Conservation (phyloP, 257 asterid species). For the Cynanchum wilfordii region DNA sequence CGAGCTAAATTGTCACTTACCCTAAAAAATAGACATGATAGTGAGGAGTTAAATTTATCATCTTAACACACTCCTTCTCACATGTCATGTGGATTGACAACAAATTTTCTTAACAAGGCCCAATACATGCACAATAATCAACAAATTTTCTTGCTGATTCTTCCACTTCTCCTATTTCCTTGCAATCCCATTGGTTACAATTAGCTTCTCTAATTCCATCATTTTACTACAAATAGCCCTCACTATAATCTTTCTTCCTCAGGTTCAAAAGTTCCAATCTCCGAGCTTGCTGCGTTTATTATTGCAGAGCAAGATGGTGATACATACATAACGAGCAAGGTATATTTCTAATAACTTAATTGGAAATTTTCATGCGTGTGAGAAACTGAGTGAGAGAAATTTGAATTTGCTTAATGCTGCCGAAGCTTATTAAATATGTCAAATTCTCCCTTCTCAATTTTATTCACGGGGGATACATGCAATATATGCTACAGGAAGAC, state of each 20-base stretch:
- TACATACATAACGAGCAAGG: constrained; percentile 37
- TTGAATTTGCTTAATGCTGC: background rate
- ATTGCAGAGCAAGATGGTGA: constrained; percentile 35
- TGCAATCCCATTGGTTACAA: background rate
- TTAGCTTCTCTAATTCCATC: background rate
- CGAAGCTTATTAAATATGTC: background rate
- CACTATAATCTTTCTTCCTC: constrained; percentile 14
- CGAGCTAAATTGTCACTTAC: too few species aligned
- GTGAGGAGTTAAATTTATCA: too few species aligned
- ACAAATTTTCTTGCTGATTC: too few species aligned
- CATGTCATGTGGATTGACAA: too few species aligned
- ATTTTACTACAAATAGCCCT: background rate
- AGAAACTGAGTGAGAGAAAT: background rate
- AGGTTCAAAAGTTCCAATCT: constrained; percentile 71
- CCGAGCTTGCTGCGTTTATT: constrained; percentile 66
- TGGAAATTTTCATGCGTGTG: background rate
- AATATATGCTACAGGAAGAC: background rate
- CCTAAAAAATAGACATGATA: too few species aligned
- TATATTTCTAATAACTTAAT: constrained; percentile 17
- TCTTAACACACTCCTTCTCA: too few species aligned
- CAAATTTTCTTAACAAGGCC: too few species aligned
- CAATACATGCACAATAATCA: too few species aligned
- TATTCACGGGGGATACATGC: background rate
- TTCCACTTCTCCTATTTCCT: background rate
- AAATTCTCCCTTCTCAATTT: background rate